These are phyloP conservation scores for Boletus huronensis DNA, from an alignment of 768 basidiomycete genomes.

Conservation along the genomic window DNA sequence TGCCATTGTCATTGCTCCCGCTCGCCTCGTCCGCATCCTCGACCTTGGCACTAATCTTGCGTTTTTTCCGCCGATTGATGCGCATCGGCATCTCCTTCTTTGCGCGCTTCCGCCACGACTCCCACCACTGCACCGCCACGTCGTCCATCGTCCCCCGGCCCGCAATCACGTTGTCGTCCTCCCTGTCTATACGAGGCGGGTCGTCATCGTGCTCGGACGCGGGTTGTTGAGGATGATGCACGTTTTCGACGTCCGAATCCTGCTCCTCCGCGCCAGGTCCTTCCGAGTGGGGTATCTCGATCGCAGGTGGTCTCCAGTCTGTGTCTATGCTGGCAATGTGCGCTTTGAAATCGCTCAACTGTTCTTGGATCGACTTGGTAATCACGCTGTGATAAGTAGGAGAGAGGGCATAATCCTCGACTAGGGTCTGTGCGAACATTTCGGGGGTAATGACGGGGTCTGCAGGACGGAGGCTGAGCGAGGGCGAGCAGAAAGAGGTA, in stretches of 20 bases:
- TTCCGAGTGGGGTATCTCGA: conserved; percentile 24
- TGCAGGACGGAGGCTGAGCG: conserved; percentile 27
- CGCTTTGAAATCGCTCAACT: conserved; percentile 74
- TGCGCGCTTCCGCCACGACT: conserved; percentile 59
- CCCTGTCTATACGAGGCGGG: conserved; percentile 15
- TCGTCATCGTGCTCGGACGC: conserved; percentile 23
- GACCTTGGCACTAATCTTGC: conserved; percentile 37
- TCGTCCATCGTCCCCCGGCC: conserved; percentile 46
- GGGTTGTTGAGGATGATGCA: conserved; percentile 12
- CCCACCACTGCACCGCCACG: conserved; percentile 62
- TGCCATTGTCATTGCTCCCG: conserved; percentile 23
- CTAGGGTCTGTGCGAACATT: conserved; percentile 81
- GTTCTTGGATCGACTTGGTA: conserved; percentile 82
- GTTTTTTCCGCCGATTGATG: conserved; percentile 38
- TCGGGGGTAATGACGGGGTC: conserved; percentile 90
- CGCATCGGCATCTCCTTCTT: conserved; percentile 31
- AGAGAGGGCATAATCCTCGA: conserved; percentile 86
- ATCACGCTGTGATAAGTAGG: conserved; percentile 63
- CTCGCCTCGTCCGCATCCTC: conserved; percentile 23
- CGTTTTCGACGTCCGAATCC: conserved; percentile 28
- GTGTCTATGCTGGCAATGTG: conserved; percentile 57
- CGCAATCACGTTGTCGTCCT: conserved; percentile 21
- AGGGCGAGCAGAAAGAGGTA: background rate
- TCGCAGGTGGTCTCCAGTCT: conserved; percentile 30
- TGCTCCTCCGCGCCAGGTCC: conserved; percentile 25